Percentiles rank a stretch among this genome's conserved stretches.
Conservation (phyloP, 2,329 filamentous ascomycete species). For the Aspergillus ochraceus region DNA sequence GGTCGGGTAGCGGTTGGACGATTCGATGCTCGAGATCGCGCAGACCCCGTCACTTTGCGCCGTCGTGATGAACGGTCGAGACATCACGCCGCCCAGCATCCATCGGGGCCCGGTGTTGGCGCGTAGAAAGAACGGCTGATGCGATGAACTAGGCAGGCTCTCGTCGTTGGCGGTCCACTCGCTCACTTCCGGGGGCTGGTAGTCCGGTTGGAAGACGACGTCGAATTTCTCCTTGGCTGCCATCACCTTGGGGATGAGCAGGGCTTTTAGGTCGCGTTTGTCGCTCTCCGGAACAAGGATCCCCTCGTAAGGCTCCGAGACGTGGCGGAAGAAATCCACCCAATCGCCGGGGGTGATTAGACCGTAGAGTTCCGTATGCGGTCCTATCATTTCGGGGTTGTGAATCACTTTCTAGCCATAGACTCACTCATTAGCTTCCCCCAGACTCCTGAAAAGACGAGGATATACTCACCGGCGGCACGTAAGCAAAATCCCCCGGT, state of each 20-base stretch:
- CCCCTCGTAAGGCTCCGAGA: slow-evolving; percentile 54
- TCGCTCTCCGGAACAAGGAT: slow-evolving; percentile 54
- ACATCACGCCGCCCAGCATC: slow-evolving; percentile 36
- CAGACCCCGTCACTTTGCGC: slow-evolving; percentile 52
- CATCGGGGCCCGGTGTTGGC: slow-evolving; percentile 44
- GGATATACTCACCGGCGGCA: slow-evolving; percentile 51
- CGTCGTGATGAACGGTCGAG: slow-evolving; percentile 50
- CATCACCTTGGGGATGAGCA: slow-evolving; percentile 57
- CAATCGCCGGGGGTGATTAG: slow-evolving; percentile 60
- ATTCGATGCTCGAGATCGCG: slow-evolving; percentile 55
- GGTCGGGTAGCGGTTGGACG: slow-evolving; percentile 34
- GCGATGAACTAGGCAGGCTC: slow-evolving; percentile 19
- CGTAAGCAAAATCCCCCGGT: slow-evolving; percentile 59
- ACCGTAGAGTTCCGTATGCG: slow-evolving; percentile 56
- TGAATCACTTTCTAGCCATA: slow-evolving; percentile 50
- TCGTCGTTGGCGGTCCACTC: slow-evolving; percentile 28
- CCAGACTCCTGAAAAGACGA: not conserved
- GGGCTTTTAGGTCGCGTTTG: slow-evolving; percentile 51
- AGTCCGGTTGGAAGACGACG: slow-evolving; percentile 54
- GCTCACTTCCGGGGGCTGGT: slow-evolving; percentile 44
- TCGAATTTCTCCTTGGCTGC: slow-evolving; percentile 57
- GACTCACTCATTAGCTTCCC: not conserved
- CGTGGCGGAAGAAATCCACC: slow-evolving; percentile 62
- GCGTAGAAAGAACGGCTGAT: slow-evolving; percentile 51
- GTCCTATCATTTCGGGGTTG: slow-evolving; percentile 56